Conservation (phyloP, 345 rosid species). For the Salix viminalis region DNA sequence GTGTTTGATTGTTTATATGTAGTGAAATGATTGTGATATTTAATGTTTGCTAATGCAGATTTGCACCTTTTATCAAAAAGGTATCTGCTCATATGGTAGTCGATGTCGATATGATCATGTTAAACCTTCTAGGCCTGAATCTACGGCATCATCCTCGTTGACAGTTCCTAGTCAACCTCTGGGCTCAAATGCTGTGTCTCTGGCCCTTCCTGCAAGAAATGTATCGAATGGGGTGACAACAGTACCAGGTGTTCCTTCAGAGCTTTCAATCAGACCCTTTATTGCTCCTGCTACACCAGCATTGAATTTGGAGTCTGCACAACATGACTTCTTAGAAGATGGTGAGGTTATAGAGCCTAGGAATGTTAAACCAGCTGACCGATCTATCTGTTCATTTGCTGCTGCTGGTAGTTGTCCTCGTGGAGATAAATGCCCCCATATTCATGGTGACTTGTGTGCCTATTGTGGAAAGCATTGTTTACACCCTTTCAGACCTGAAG, state of each 20-base stretch:
- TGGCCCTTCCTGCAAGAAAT: slow-evolving; percentile 20
- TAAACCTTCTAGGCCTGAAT: slow-evolving; percentile 41
- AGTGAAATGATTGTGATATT: background rate
- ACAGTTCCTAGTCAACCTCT: slow-evolving; percentile 27
- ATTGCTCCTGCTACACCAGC: slow-evolving; percentile 30
- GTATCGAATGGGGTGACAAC: slow-evolving; percentile 20
- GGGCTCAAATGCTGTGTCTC: slow-evolving; percentile 26
- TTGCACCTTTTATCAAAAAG: slow-evolving; percentile 91
- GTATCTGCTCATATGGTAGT: slow-evolving; percentile 70
- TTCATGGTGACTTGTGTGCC: slow-evolving; percentile 85
- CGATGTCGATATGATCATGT: slow-evolving; percentile 85
- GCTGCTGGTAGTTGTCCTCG: slow-evolving; percentile 80
- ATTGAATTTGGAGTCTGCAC: slow-evolving; percentile 39
- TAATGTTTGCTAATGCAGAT: slow-evolving; percentile 42
- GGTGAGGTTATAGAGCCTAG: slow-evolving; percentile 33
- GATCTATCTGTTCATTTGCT: slow-evolving; percentile 74
- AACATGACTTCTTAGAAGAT: slow-evolving; percentile 28
- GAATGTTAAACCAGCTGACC: slow-evolving; percentile 49
- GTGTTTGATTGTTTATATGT: background rate
- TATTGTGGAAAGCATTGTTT: slow-evolving; percentile 80
- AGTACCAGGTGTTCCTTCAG: slow-evolving; percentile 23
- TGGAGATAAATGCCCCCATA: slow-evolving; percentile 72
- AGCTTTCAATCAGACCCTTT: slow-evolving; percentile 33
- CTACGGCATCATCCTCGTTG: slow-evolving; percentile 56
- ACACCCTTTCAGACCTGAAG: slow-evolving; percentile 80